Evolutionary conservation across 2,329 filamentous ascomycete genomes (phyloP), one percentile per base, ranked within the genome.

Genomic region (Venturia pyrina): DNA sequence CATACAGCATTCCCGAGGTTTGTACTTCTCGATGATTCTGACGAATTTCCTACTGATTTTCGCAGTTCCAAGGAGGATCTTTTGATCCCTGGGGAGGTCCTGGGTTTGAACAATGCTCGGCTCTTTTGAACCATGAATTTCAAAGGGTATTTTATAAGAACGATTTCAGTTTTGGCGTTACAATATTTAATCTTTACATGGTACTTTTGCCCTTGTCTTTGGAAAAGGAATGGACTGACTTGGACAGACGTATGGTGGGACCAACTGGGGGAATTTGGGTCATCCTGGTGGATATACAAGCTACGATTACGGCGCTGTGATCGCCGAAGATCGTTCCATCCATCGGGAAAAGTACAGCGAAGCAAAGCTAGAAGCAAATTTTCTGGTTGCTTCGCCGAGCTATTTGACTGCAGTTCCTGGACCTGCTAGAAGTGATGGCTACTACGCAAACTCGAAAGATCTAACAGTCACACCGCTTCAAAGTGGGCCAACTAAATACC

Each of bases 141-240:
- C 85, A 89, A 68, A 80, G 89, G 19, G 87, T 95, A 0, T 91
- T 92, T 72, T 90, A 91, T 75, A 93, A 93, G 80, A 90, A 91
- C 69, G 81, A 86, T 63, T 84, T 87, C 64, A 85, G 85, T 46
- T 84, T 87, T 19, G 87, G 86, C 0, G 82, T 87, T 2, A 85
- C 83, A 0, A 84, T 93, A 8, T 78, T 91, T 66, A 92, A 87
- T 69, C 72, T 91, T 0, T 93, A 92, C 73, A 93, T 93, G 90
- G 85, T 86, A 72, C 69, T 74, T 59, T 11, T 8, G 37, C n/a
- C 5, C 28, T 2, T 44, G 6, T 5, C 19, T 28, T n/a, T 46
- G n/a, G n/a, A 15, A 43, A 8, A 7, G 28, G 15, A 3, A 11
- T 62, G n/a, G 60, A 24, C 37, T 62, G 37, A 62, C 24, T 19